These are phyloP conservation scores for Eimeria falciformis DNA, from an alignment of 169 alveolate species.

Conservation along the genomic window DNA sequence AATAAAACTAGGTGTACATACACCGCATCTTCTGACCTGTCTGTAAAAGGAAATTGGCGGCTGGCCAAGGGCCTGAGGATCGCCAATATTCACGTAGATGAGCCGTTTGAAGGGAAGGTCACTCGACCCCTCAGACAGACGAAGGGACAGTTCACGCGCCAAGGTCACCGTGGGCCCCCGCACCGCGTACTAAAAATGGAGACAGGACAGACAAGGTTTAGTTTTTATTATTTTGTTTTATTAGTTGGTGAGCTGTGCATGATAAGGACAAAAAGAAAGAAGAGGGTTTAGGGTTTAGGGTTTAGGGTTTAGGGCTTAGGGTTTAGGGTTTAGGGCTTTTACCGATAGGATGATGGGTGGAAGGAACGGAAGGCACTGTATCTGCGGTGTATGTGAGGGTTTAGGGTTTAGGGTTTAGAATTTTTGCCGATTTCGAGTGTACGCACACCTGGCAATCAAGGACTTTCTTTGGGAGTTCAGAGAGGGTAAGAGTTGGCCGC, in stretches of 20 bases:
- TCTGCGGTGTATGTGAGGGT: not conserved
- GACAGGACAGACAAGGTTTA: no score
- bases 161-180: slow-evolving; percentile 73
- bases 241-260: not conserved
- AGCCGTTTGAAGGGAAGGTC: slow-evolving; percentile 65
- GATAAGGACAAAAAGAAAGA: not conserved
- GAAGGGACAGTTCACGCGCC: slow-evolving; percentile 51
- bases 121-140: slow-evolving; percentile 4
- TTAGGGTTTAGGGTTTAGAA: not conserved
- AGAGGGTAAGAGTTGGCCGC: slow-evolving; percentile 39
- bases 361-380: not conserved
- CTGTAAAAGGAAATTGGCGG: slow-evolving; percentile 81
- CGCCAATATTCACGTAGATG: slow-evolving; percentile 81
- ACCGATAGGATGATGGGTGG: not conserved
- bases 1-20: no score
- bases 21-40: no score
- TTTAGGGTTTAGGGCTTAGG: not conserved
- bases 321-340: not conserved
- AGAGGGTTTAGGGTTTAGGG: not conserved
- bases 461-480: slow-evolving; percentile 31
- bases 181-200: slow-evolving; percentile 69
- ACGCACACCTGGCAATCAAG: slow-evolving; percentile 61
- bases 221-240: no score
- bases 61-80: slow-evolving; percentile 84
- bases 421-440: not conserved